Base-by-base conservation (phyloP, 2,329 filamentous ascomycete species). In the Beauveria australis region DNA sequence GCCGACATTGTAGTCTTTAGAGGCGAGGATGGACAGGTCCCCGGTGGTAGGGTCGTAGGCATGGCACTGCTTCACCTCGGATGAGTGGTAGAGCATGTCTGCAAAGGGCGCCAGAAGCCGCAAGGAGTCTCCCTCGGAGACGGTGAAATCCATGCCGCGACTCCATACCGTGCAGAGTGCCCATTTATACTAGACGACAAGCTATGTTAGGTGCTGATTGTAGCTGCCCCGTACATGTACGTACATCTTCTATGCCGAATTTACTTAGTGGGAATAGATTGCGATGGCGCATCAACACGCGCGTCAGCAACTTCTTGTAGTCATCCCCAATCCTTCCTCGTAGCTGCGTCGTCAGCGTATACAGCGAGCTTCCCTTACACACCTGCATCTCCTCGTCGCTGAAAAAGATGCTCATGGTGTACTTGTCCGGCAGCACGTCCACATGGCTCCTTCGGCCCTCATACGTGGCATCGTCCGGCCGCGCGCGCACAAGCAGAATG, bases 81-180 rank as follows among this genome's bases (percentile, higher is more conserved):
- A 62, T 19, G 69, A 70, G 67, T 74, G 72, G 66, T 74, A 73
- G 54, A 74, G 63, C 72, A 74, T 74, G 63, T 74, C 71, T 55
- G 72, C 71, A 49, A 73, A 72, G 40, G 71, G 72, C 54, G 71
- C 70, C 61, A 73, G 6, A 10, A 62, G 41, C 1, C 60, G 60
- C 9, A 55, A n/a, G 0, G 60, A 49, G 9, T 44, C 46, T 3
- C 22, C 43, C 14, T 41, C 43, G 10, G 55, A n/a, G 48, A 59
- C 22, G 14, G 57, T 63, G 66, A 74, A 72, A 63, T 72, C 69
- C 70, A 74, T 73, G 47, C 65, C 70, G 64, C 72, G 72, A 69
- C 60, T 62, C 60, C 60, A 62, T 59, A 62, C n/a, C 10, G 60
- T 51, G 9, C 49, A 71, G 61, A 73, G 70, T 48, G 71, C 71